Base-by-base conservation (phyloP, 2,329 filamentous ascomycete species). In the Trichoderma koningii region DNA sequence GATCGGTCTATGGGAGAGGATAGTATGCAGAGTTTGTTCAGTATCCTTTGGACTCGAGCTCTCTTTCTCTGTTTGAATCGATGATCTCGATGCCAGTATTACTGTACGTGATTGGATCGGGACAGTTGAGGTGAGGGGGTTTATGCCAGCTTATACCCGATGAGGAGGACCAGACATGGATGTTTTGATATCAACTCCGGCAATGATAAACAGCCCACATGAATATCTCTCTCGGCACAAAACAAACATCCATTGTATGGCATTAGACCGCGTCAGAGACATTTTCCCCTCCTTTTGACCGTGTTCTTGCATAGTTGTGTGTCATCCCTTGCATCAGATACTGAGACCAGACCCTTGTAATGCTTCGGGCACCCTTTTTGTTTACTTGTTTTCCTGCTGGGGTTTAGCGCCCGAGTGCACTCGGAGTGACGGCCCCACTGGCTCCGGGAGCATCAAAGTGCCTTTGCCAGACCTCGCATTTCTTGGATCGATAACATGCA, bases 321-420 rank as follows among this genome's bases (percentile, higher is more conserved):
- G 64, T 55, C 3, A 30, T 56, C 48, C 50, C 48, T 59, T 61
- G 51, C 56, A 65, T 44, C 41, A 55, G 41, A 50, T 50, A 26
- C 47, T 53, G 60, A n/a, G 21, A 23, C 21, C 21, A 23, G 21
- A 47, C 38, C 41, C 34, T 12, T 34, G 30, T 7, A 34, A 34
- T 7, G 10, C 30, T 34, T 10, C 7, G 30, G 30, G 30, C 28
- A 30, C 10, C 48, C 38, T 21, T 63, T 71, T 76, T 82, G 79
- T 83, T 83, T 83, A 82, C 78, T 74, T 74, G 2, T 73, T 76
- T 80, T 70, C 81, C 78, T 70, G 70, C 76, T 68, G 6, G 6
- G 74, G 76, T 4, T 57, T 81, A 79, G 80, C 70, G 73, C 55
- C 66, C 63, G 55, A 59, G 17, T 45, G 59, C 64, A 69, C 66